Conservation (phyloP, 768 basidiomycete genomes). For the Phaffia australis region DNA sequence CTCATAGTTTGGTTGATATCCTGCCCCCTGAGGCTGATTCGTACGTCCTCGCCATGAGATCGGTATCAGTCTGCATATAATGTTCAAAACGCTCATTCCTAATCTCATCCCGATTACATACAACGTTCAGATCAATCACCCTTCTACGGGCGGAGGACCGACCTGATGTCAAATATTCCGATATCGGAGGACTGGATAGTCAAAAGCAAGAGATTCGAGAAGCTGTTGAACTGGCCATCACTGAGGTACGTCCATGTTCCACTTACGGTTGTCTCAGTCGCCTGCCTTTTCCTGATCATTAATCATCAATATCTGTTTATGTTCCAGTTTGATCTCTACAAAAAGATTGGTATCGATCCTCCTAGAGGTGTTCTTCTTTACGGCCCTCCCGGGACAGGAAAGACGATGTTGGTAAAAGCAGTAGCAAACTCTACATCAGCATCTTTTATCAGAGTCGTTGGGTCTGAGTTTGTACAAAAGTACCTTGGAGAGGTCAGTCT, state of each 20-base stretch:
- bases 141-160: slow-evolving; percentile 92
- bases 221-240: slow-evolving; percentile 81
- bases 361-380: slow-evolving; percentile 93
- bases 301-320: background rate
- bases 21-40: slow-evolving; percentile 97
- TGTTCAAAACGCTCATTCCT: background rate
- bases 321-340: slow-evolving; percentile 84
- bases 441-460: slow-evolving; percentile 93
- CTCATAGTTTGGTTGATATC: slow-evolving; percentile 95
- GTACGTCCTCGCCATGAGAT: background rate
- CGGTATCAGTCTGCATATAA: background rate
- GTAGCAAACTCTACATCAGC: slow-evolving; percentile 97
- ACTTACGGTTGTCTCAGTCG: background rate
- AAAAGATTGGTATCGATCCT: slow-evolving; percentile 98
- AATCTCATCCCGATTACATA: background rate
- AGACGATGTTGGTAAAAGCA: slow-evolving; percentile 99
- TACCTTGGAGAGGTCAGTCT: slow-evolving; percentile 69
- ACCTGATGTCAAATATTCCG: slow-evolving; percentile 83
- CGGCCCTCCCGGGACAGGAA: slow-evolving; percentile 96
- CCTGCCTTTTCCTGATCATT: background rate
- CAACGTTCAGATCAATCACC: slow-evolving; percentile 51
- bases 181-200: slow-evolving; percentile 91
- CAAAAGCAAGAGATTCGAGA: slow-evolving; percentile 99
- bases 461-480: slow-evolving; percentile 98
- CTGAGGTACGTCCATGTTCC: slow-evolving; percentile 32